A percentile compares a stretch with the other conserved stretches of the same genome.
phyloP scores from a whole-genome alignment of 441 rosid species.

The Heliophila coronopifolia region DNA sequence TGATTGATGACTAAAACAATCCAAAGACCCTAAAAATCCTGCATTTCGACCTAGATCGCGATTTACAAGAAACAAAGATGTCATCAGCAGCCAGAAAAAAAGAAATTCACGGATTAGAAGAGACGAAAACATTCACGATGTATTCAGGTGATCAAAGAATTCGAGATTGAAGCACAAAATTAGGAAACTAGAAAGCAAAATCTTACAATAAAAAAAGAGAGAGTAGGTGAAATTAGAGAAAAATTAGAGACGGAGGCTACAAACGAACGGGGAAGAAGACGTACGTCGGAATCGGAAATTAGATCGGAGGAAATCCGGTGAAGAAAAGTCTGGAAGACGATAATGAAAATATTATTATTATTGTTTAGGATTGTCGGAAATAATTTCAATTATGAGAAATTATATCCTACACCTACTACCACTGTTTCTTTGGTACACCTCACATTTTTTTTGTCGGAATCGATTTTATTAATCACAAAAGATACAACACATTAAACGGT shows the following conservation, averaged over 20 bases:
- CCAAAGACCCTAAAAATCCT: background rate
- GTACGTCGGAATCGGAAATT: background rate
- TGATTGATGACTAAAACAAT: background rate
- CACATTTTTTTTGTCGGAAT: no score
- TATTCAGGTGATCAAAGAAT: background rate
- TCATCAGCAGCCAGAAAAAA: background rate
- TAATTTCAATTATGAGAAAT: background rate
- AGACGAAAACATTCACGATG: background rate
- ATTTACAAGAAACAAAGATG: background rate
- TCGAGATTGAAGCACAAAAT: slow-evolving; percentile 5
- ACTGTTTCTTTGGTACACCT: background rate
- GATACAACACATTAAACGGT: no score
- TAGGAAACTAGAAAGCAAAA: background rate
- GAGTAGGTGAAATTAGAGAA: background rate
- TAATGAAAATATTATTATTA: background rate
- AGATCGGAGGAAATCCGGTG: slow-evolving; percentile 13
- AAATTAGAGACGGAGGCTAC: background rate
- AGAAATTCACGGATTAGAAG: slow-evolving; percentile 2
- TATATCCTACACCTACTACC: background rate
- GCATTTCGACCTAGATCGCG: background rate
- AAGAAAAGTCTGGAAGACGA: slow-evolving; percentile 4
- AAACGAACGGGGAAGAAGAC: background rate
- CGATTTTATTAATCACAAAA: no score
- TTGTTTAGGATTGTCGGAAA: background rate
- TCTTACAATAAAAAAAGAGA: background rate